Conservation (phyloP, 192 early-diverging fungal species). For the Gonapodya prolifera region DNA sequence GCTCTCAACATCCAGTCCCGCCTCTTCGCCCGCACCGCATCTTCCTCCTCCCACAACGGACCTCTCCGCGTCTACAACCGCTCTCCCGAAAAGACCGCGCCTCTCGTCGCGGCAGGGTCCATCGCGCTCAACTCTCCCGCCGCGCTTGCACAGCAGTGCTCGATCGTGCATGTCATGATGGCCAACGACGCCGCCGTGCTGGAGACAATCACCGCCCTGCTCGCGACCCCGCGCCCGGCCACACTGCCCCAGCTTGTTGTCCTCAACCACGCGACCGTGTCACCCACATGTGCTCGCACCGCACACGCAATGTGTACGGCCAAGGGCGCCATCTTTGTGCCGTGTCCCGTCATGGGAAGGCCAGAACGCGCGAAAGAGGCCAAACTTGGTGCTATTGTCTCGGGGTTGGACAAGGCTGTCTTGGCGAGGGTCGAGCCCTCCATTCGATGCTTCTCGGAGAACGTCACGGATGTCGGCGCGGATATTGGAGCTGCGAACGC, state of each 20-base stretch:
- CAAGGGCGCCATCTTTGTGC: neutral
- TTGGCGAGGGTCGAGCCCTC: neutral
- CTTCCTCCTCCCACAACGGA: neutral
- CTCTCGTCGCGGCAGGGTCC: neutral
- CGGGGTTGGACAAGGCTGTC: too few species aligned
- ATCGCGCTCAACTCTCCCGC: neutral
- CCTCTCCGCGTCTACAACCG: neutral
- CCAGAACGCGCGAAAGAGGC: neutral
- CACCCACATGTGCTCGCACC: neutral
- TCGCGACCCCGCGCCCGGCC: too few species aligned
- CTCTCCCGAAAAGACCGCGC: neutral
- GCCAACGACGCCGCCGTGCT: neutral
- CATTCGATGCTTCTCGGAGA: neutral
- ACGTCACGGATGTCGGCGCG: neutral
- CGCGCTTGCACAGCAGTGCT: too few species aligned
- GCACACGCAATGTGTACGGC: neutral
- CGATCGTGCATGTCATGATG: slow-evolving; percentile 1
- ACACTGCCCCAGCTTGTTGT: too few species aligned
- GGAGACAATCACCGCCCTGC: neutral
- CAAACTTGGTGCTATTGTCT: neutral
- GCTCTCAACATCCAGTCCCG: neutral
- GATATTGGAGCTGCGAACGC: neutral
- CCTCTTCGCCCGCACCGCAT: neutral
- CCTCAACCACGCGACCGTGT: neutral
- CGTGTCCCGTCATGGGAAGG: neutral